Conservation (phyloP, 1,139 yeast genomes). For the Nakaseomyces bracarensis region DNA sequence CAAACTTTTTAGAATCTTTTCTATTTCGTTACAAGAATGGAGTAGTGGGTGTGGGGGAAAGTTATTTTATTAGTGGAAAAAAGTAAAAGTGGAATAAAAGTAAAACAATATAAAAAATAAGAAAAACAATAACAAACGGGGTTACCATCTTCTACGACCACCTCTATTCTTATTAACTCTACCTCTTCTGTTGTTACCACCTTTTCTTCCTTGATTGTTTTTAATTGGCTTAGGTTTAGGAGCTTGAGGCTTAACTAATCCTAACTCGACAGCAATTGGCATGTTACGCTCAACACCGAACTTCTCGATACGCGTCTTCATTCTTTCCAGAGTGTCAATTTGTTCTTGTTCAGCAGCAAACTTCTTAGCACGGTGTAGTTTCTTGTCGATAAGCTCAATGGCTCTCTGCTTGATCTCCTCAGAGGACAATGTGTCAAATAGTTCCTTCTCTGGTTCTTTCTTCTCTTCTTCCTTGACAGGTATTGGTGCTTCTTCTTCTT, state of each 20-base stretch:
- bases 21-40: too few species aligned
- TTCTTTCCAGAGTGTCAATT: constrained; percentile 42
- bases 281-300: constrained; percentile 73
- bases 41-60: too few species aligned
- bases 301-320: constrained; percentile 66
- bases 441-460: constrained; percentile 9
- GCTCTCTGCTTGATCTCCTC: constrained; percentile 69
- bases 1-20: too few species aligned
- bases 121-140: background rate
- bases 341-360: constrained; percentile 57
- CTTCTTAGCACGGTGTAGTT: constrained; percentile 65
- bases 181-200: constrained; percentile 4
- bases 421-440: constrained; percentile 36
- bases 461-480: constrained; percentile 14
- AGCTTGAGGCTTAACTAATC: constrained; percentile 33
- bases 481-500: constrained; percentile 10
- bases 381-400: constrained; percentile 56
- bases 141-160: constrained; percentile 7
- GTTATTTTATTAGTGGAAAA: too few species aligned
- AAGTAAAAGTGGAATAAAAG: too few species aligned
- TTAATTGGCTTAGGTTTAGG: constrained; percentile 8
- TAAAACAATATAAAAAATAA: too few species aligned
- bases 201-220: constrained; percentile 8
- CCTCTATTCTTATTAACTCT: constrained; percentile 9
- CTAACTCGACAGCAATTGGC: constrained; percentile 59